Conservation (phyloP, 1,139 yeast species). For the Blastobotrys aristatus region DNA sequence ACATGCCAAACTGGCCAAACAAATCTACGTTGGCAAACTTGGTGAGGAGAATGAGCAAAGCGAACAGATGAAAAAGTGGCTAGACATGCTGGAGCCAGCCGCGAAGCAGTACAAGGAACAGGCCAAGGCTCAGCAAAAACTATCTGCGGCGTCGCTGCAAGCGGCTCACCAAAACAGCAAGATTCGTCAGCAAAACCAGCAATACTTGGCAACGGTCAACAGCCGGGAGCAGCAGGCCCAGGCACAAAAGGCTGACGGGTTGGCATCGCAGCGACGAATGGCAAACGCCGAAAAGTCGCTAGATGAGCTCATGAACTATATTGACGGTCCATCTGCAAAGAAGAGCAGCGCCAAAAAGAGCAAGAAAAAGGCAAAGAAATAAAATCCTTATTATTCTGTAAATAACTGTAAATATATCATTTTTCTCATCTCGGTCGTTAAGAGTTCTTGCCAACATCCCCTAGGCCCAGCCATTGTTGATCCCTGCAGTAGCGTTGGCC, state of each 20-base stretch:
- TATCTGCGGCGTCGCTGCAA: constrained; percentile 15
- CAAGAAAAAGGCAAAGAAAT: constrained; percentile 15
- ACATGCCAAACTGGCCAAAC: constrained; percentile 48
- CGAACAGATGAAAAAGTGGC: constrained; percentile 59
- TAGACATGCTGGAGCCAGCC: constrained; percentile 41
- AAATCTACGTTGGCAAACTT: constrained; percentile 48
- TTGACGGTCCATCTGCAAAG: constrained; percentile 27
- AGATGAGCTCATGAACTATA: constrained; percentile 35
- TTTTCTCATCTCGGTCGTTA: not conserved
- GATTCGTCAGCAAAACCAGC: constrained; percentile 3
- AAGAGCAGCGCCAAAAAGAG: constrained; percentile 14
- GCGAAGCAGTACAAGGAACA: constrained; percentile 33
- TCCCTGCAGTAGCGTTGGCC: constrained; percentile 11
- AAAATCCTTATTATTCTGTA: not conserved
- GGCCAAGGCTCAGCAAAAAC: constrained; percentile 16
- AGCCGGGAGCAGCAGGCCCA: not conserved
- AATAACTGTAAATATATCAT: not conserved
- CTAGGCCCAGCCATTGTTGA: constrained; percentile 16
- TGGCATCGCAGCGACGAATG: constrained; percentile 8
- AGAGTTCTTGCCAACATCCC: not conserved
- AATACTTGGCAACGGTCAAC: not conserved
- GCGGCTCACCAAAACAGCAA: constrained; percentile 11
- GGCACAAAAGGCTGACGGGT: constrained; percentile 4
- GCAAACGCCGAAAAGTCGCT: constrained; percentile 27
- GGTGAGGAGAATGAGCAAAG: constrained; percentile 64